A percentile compares a stretch with the other conserved stretches of the same genome.
These are phyloP conservation scores for Diplodia corticola DNA, from an alignment of 2,329 filamentous ascomycete genomes.

Conservation along the genomic window DNA sequence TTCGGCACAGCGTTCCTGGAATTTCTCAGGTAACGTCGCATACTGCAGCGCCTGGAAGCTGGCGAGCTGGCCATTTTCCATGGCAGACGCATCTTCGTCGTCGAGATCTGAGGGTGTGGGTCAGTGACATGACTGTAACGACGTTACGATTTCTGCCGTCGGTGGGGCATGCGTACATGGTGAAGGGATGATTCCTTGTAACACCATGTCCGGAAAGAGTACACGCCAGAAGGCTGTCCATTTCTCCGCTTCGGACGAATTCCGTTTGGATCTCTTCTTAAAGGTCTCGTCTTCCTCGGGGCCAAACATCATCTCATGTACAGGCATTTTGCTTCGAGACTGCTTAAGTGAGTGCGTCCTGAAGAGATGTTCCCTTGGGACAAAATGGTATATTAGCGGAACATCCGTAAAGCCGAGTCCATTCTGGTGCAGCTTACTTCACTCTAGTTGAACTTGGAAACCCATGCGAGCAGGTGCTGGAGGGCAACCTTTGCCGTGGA, in stretches of 20 bases:
- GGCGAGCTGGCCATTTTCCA: neutral
- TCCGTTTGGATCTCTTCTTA: neutral
- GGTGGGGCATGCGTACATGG: neutral
- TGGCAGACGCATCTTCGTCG: neutral
- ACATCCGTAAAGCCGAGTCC: accelerated
- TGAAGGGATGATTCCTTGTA: neutral
- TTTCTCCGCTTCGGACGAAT: neutral
- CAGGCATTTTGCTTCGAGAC: accelerated
- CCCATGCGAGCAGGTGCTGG: neutral
- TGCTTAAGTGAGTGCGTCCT: neutral
- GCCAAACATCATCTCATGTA: neutral
- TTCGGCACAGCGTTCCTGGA: neutral
- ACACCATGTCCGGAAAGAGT: neutral
- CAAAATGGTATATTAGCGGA: neutral
- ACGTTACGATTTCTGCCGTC: neutral
- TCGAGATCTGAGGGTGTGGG: neutral
- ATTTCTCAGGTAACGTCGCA: neutral
- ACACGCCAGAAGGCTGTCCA: neutral
- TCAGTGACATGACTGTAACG: neutral
- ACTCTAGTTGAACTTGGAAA: neutral
- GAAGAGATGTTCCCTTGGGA: neutral
- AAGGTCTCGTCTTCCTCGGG: neutral
- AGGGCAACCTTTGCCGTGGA: neutral
- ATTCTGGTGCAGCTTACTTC: neutral
- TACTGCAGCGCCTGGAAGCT: neutral